Conservation (phyloP, 352 stramenopile genomes). For the Blastocystis sp. region DNA sequence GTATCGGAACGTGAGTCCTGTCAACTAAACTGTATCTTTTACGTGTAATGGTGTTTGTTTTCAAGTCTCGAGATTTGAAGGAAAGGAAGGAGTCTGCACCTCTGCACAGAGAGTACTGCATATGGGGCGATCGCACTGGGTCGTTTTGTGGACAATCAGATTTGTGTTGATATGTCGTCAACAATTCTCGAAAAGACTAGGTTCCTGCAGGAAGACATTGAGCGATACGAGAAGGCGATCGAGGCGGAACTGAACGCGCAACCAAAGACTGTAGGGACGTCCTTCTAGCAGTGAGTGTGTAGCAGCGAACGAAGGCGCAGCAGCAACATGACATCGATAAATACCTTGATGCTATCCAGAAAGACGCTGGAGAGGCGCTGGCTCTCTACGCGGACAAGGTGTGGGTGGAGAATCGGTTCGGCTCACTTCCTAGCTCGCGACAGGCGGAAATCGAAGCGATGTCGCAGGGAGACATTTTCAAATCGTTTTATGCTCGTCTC, state of each 20-base stretch:
- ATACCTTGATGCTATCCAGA: conserved; percentile 67
- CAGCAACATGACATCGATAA: conserved; percentile 74
- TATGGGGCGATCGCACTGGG: too few species aligned
- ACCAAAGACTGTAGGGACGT: conserved; percentile 68
- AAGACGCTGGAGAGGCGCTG: conserved; percentile 68
- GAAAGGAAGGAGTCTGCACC: too few species aligned
- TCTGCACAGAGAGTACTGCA: too few species aligned
- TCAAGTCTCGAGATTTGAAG: too few species aligned
- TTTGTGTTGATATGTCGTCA: conserved; percentile 67
- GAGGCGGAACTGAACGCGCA: conserved; percentile 70
- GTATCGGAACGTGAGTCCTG: background rate
- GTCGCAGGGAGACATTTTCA: conserved; percentile 70
- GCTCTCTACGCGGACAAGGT: conserved; percentile 73
- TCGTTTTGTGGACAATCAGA: background rate
- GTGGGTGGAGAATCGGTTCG: conserved; percentile 31
- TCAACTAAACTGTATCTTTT: background rate
- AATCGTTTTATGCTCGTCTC: conserved; percentile 75
- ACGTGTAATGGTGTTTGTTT: too few species aligned
- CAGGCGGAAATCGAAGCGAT: conserved; percentile 70
- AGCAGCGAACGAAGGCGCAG: conserved; percentile 70
- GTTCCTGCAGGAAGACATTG: conserved; percentile 70
- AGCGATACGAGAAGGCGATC: conserved; percentile 68
- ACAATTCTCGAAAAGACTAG: conserved; percentile 73
- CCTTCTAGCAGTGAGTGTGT: background rate
- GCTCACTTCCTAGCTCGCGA: conserved; percentile 64